Evolutionary conservation across 345 rosid genomes (phyloP), one percentile per base, ranked within the genome.

Genomic region (Schrenkiella parvula): DNA sequence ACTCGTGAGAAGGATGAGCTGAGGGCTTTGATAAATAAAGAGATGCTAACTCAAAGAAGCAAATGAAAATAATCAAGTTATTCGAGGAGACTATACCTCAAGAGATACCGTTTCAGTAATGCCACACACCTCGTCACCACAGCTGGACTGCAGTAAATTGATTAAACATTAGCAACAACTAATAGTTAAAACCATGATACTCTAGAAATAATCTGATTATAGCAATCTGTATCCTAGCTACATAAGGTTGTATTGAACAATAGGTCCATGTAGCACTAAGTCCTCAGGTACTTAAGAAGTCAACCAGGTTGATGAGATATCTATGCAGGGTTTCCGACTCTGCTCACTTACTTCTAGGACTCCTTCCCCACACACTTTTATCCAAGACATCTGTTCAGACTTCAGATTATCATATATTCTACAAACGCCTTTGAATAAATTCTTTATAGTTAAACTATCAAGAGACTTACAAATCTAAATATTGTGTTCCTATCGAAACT

Each of bases 81-180:
- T 44, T 41, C 21, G 44, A 68, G 19, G 66, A 68, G 57, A 71
- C 68, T 55, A 63, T 15, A 89, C 99, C 93, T 80, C 78, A 95
- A 74, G 72, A 95, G 89, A 80, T 88, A 83, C 11, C 97, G 87
- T 83, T 95, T 95, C 81, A 95, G 78, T 78, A 91, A 86, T 58
- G 92, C 84, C 84, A 95, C 97, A 66, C 99, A 95, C 77, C 96
- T 89, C 56, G 89, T 91, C 71, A 95, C 98, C 53, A 92, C 97
- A 44, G 96, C 97, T 37, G 99, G 99, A 78, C 99, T 95, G 98
- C 77, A 68, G 71, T 59, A 77, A 68, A 71, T 62, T 54, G 64
- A 78, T 48, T 77, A 43, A 18, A 62, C 73, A 73, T 81, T 57
- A 82, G 77, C 42, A 71, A 75, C 48, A 67, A 71, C 60, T 37